Percentiles rank a stretch among this genome's conserved stretches.
Conservation (phyloP, 139 green algal genomes). For the Parachlorella kessleri region DNA sequence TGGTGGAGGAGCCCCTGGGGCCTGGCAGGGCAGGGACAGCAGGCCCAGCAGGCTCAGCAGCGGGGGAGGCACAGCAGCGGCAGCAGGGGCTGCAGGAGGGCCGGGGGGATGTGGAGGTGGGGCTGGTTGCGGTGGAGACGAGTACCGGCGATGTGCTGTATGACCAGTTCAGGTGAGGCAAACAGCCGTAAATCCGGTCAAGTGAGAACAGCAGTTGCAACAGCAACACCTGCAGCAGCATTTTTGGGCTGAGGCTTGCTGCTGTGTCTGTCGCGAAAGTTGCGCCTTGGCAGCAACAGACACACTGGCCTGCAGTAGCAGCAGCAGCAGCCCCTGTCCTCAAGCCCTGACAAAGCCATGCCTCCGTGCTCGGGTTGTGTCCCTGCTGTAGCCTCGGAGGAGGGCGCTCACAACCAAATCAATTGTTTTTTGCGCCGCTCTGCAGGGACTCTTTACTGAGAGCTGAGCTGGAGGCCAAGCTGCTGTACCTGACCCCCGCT, state of each 20-base stretch:
- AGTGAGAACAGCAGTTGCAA: no score
- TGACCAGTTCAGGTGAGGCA: slow-evolving; percentile 51
- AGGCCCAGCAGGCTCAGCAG: neutral
- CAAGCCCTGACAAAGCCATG: no score
- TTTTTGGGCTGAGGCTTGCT: no score
- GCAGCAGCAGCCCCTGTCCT: no score
- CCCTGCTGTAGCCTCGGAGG: no score
- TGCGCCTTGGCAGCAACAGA: no score
- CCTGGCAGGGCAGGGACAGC: neutral
- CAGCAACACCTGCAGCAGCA: no score
- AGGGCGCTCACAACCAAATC: no score
- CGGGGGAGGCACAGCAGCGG: neutral
- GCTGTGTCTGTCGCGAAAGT: no score
- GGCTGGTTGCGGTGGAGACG: slow-evolving; percentile 80
- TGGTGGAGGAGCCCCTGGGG: slow-evolving; percentile 37
- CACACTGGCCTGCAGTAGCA: no score
- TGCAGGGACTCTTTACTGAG: slow-evolving; percentile 51
- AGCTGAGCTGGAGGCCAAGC: slow-evolving; percentile 62
- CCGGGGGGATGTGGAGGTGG: slow-evolving; percentile 38
- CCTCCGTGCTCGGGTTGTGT: no score
- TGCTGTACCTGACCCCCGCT: slow-evolving; percentile 65
- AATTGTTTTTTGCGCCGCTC: neutral
- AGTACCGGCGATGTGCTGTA: slow-evolving; percentile 73
- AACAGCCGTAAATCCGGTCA: no score
- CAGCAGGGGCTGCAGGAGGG: neutral